Evolutionary conservation across 208 protist genomes (phyloP).

Genomic region (Entamoeba invadens): DNA sequence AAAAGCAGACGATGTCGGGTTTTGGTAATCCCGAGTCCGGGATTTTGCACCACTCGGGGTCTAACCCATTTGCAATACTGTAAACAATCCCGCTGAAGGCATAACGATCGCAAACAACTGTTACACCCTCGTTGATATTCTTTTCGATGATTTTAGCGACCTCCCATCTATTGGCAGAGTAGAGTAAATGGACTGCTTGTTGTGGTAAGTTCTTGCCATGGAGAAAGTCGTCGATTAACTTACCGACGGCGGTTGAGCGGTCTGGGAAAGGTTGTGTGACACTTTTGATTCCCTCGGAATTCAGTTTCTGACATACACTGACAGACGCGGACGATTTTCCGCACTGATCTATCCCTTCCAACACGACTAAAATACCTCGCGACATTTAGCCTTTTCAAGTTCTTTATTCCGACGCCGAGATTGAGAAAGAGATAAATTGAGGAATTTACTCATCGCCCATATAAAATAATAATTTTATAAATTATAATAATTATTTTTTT

Average conservation of each 20-base stretch:
- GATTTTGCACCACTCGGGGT: not conserved
- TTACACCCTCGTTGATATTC: not conserved
- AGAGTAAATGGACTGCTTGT: constrained; percentile 1
- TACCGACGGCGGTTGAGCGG: constrained; percentile 1
- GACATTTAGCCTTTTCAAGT: no score
- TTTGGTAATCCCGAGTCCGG: not conserved
- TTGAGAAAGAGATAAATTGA: no score
- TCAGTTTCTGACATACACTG: not conserved
- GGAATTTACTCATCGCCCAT: no score
- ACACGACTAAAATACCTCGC: not conserved
- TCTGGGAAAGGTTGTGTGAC: not conserved
- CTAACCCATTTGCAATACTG: not conserved
- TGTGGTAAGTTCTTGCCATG: not conserved
- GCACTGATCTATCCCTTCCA: not conserved
- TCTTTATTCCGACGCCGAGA: no score
- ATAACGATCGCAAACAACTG: constrained; percentile 17
- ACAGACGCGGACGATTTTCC: not conserved
- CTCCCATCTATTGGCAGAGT: constrained; percentile 14
- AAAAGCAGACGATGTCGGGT: not conserved
- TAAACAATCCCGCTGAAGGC: constrained; percentile 10
- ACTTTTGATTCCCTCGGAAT: not conserved
- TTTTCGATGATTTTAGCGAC: not conserved
- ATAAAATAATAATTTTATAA: no score
- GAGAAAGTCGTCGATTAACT: constrained; percentile 4
- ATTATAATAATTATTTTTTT: no score